Evolutionary conservation across 2,329 filamentous ascomycete genomes (phyloP).

Genomic region (Phialocephala sp.): DNA sequence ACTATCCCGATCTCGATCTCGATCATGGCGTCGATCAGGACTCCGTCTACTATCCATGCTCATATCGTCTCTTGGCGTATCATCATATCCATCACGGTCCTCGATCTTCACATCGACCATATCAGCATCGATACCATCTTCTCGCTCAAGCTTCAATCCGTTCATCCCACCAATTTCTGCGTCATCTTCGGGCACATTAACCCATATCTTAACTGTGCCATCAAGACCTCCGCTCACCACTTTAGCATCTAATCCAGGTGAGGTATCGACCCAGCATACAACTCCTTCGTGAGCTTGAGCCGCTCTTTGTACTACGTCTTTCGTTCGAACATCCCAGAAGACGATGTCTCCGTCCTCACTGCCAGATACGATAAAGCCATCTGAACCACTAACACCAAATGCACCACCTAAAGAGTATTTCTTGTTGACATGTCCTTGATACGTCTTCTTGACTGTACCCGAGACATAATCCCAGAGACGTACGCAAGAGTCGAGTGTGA

Average conservation of each 20-base stretch:
- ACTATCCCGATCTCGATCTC: slow-evolving; percentile 12
- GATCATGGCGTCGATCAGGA: slow-evolving; percentile 3
- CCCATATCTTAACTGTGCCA: slow-evolving; percentile 66
- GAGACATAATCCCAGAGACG: slow-evolving; percentile 95
- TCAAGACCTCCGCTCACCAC: slow-evolving; percentile 69
- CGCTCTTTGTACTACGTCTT: slow-evolving; percentile 77
- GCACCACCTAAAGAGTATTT: slow-evolving; percentile 85
- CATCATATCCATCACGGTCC: slow-evolving; percentile 31
- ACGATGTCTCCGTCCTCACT: slow-evolving; percentile 87
- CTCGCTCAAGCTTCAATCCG: slow-evolving; percentile 26
- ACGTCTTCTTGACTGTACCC: slow-evolving; percentile 93
- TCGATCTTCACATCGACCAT: slow-evolving; percentile 28
- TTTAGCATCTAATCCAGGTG: slow-evolving; percentile 53
- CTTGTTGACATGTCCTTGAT: slow-evolving; percentile 87
- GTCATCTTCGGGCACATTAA: slow-evolving; percentile 46
- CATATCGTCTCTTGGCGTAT: slow-evolving; percentile 37
- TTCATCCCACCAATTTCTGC: slow-evolving; percentile 25
- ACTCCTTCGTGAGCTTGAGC: slow-evolving; percentile 57
- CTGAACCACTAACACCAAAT: slow-evolving; percentile 71
- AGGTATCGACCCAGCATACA: slow-evolving; percentile 71
- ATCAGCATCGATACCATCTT: slow-evolving; percentile 22
- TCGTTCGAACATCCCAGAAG: slow-evolving; percentile 89
- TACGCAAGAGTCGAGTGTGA: slow-evolving; percentile 87
- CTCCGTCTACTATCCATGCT: slow-evolving; percentile 14
- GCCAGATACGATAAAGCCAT: slow-evolving; percentile 75